Percentiles rank a stretch among this genome's conserved stretches.
phyloP scores from a whole-genome alignment of 1,284 basidiomycete genomes.

The Trichosporon ovoides region DNA sequence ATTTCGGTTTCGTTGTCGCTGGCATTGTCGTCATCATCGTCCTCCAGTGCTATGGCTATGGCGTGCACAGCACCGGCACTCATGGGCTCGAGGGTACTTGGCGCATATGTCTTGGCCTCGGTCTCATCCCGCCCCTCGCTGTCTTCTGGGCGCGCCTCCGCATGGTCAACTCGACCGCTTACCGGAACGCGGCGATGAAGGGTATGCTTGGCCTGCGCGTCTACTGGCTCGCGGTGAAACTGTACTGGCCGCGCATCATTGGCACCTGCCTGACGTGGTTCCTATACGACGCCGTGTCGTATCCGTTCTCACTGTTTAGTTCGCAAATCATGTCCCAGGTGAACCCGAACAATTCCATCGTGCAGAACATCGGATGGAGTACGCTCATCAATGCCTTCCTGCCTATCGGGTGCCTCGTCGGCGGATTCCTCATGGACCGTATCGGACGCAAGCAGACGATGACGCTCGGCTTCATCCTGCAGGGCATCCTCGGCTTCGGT shows the following conservation, averaged over 20 bases:
- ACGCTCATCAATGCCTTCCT: constrained; percentile 33
- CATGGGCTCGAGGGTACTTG: constrained; percentile 65
- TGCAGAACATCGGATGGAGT: constrained; percentile 45
- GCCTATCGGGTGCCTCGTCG: constrained; percentile 63
- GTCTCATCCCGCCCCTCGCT: constrained; percentile 61
- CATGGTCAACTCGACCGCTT: constrained; percentile 65
- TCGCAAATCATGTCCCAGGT: constrained; percentile 59
- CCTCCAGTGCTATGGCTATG: constrained; percentile 25
- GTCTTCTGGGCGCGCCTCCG: constrained; percentile 58
- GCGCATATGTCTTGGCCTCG: constrained; percentile 69
- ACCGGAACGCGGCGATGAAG: constrained; percentile 62
- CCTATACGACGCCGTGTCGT: constrained; percentile 69
- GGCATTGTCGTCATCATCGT: constrained; percentile 61
- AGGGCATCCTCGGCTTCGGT: constrained; percentile 22
- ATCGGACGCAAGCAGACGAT: constrained; percentile 35
- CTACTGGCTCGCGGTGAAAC: constrained; percentile 54
- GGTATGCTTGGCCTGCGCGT: constrained; percentile 43
- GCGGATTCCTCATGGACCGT: constrained; percentile 65
- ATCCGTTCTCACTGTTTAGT: constrained; percentile 61
- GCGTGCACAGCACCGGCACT: constrained; percentile 57
- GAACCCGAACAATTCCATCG: constrained; percentile 47
- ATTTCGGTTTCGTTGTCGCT: constrained; percentile 65
- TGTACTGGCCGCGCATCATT: constrained; percentile 64
- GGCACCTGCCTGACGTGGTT: constrained; percentile 72
- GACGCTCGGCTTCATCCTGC: constrained; percentile 22